Conservation (phyloP, 1,284 basidiomycete species). For the Ceratobasidium sp. region DNA sequence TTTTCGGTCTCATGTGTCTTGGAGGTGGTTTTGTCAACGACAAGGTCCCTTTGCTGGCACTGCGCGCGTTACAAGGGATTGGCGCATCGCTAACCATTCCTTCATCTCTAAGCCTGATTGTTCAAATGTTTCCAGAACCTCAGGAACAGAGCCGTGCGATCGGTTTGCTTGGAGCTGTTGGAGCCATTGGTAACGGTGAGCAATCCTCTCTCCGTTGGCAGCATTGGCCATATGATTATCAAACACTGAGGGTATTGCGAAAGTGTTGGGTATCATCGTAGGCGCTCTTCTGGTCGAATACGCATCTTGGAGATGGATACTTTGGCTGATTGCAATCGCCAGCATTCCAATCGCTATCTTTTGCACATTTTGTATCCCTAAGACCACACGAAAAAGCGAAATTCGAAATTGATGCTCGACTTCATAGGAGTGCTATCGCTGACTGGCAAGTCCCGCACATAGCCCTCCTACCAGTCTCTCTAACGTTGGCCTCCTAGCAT, state of each 20-base stretch:
- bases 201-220: background rate
- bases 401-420: slow-evolving; percentile 47
- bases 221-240: background rate
- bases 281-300: slow-evolving; percentile 51
- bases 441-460: slow-evolving; percentile 44
- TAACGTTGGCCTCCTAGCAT: slow-evolving; percentile 41
- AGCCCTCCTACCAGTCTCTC: background rate
- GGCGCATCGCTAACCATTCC: slow-evolving; percentile 50
- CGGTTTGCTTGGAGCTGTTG: slow-evolving; percentile 55
- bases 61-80: slow-evolving; percentile 39
- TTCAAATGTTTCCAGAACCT: slow-evolving; percentile 56
- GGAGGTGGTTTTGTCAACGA: slow-evolving; percentile 36
- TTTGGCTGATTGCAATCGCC: slow-evolving; percentile 55
- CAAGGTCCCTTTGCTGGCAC: slow-evolving; percentile 35
- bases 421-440: slow-evolving; percentile 47
- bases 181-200: slow-evolving; percentile 56
- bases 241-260: background rate
- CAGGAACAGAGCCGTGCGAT: slow-evolving; percentile 56
- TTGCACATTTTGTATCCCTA: slow-evolving; percentile 50
- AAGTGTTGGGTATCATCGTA: slow-evolving; percentile 50
- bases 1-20: slow-evolving; percentile 36
- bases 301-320: slow-evolving; percentile 56
- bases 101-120: slow-evolving; percentile 56
- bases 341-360: slow-evolving; percentile 50
- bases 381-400: slow-evolving; percentile 31